Base-by-base conservation (phyloP, 2,329 filamentous ascomycete species). In the Neopestalotiopsis rosae region DNA sequence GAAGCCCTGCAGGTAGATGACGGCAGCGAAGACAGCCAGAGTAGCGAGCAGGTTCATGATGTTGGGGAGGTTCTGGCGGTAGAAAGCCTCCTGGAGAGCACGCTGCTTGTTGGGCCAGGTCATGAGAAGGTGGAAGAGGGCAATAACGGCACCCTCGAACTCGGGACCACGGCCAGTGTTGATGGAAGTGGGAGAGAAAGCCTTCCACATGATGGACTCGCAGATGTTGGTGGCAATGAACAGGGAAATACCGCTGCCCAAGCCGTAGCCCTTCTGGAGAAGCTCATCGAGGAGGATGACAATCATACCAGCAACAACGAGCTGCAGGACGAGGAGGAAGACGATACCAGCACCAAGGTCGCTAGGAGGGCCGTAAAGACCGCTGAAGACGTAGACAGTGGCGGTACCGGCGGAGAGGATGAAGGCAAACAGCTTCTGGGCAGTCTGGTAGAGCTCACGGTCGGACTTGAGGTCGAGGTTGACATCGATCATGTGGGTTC, bases 171-270 rank as follows among this genome's bases (percentile, higher is more conserved):
- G 94, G 76, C 96, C 96, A 74, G 97, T 99, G 90, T 99, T 99
- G 87, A 98, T 97, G 80, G 96, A 98, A 70, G 95, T 98, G 68
- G 97, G 97, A 66, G 95, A 98, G 89, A 99, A 98, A 66, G 97
- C 96, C 89, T 98, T 98, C 96, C 96, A 99, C 86, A 99, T 93
- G 83, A 99, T 99, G 69, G 95, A 98, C 88, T 99, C 96, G 93
- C 96, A 99, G 80, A 99, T 98, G 90, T 98, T 98, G 87, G 96
- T 99, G 75, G 96, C 96, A 81, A 99, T 99, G 89, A 99, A 99
- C 73, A 99, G 93, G 62, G 95, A 98, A 82, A 99, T 99, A 85
- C 96, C 96, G 80, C 94, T 97, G 84, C 96, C 96, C 73, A 99
- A 92, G 84, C 96, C 96, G 79, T 99, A 99, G 75, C 96, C 96